phyloP scores from a whole-genome alignment of 2,329 filamentous ascomycete species.

The Exophiala oligosperma region DNA sequence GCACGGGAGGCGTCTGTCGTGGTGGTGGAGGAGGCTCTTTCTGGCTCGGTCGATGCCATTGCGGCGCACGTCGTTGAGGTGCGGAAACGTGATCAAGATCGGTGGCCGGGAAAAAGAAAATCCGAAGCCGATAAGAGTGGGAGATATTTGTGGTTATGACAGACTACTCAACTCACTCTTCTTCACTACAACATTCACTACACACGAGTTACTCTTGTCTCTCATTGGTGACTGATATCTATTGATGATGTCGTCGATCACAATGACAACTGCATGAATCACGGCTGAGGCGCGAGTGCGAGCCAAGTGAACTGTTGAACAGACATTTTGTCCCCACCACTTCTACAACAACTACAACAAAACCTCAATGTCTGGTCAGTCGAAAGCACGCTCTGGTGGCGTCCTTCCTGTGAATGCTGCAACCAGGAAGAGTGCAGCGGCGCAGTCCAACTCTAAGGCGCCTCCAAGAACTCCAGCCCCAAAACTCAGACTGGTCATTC shows the following conservation, averaged over 20 bases:
- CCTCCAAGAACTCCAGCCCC: constrained; percentile 49
- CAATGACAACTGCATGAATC: not conserved
- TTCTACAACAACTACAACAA: not conserved
- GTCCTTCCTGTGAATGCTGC: constrained; percentile 52
- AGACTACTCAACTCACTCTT: too few species aligned
- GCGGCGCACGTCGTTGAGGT: constrained; percentile 6
- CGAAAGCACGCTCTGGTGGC: constrained; percentile 46
- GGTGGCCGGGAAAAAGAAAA: constrained; percentile 14
- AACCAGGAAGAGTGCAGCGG: constrained; percentile 46
- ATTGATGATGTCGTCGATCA: not conserved
- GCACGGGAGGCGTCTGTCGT: constrained; percentile 4
- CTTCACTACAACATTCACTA: not conserved
- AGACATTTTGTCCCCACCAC: not conserved
- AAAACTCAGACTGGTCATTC: constrained; percentile 80
- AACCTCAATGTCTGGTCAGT: constrained; percentile 16
- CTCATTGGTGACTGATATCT: not conserved
- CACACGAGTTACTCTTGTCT: not conserved
- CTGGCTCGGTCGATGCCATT: constrained; percentile 1
- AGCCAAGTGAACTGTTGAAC: not conserved
- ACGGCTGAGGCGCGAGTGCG: not conserved
- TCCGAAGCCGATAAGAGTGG: constrained; percentile 3
- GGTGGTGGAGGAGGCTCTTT: constrained; percentile 4
- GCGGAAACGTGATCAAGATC: constrained; percentile 1
- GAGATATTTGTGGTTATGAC: constrained; percentile 9
- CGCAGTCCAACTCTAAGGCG: constrained; percentile 44